phyloP scores from a whole-genome alignment of 306 rosid genomes.

The Biancaea sappan region DNA sequence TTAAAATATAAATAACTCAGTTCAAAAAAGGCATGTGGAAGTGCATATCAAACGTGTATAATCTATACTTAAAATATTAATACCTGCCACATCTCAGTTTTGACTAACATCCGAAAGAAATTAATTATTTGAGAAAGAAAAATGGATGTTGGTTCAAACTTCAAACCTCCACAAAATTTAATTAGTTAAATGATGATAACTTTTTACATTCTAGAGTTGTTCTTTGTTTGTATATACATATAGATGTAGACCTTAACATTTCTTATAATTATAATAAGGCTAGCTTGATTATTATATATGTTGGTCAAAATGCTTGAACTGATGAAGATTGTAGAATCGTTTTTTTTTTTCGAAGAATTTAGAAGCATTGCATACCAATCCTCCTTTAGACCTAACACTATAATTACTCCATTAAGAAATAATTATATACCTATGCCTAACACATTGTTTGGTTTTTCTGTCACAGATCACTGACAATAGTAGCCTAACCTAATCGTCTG shows the following conservation, averaged over 20 bases:
- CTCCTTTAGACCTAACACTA: not conserved
- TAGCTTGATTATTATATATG: no score
- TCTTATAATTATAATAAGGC: no score
- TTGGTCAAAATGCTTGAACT: not conserved
- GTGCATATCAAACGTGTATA: not conserved
- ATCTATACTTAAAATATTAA: not conserved
- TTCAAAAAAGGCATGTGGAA: not conserved
- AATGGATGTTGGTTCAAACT: not conserved
- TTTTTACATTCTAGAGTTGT: not conserved
- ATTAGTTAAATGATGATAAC: not conserved
- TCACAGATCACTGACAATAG: not conserved
- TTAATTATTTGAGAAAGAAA: not conserved
- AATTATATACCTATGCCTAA: not conserved
- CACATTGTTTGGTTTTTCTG: not conserved
- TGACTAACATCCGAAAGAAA: not conserved
- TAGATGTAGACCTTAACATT: not conserved
- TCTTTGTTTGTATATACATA: not conserved
- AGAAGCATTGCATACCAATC: not conserved
- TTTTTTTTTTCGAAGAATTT: no score
- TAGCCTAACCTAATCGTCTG: not conserved
- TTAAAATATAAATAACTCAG: not conserved
- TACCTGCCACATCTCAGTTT: not conserved
- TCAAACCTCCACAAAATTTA: not conserved
- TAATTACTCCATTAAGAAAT: not conserved
- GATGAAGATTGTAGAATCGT: not conserved